These are phyloP conservation scores for Chytriomyces sp. DNA, from an alignment of 192 early-diverging fungal species.

Conservation along the genomic window DNA sequence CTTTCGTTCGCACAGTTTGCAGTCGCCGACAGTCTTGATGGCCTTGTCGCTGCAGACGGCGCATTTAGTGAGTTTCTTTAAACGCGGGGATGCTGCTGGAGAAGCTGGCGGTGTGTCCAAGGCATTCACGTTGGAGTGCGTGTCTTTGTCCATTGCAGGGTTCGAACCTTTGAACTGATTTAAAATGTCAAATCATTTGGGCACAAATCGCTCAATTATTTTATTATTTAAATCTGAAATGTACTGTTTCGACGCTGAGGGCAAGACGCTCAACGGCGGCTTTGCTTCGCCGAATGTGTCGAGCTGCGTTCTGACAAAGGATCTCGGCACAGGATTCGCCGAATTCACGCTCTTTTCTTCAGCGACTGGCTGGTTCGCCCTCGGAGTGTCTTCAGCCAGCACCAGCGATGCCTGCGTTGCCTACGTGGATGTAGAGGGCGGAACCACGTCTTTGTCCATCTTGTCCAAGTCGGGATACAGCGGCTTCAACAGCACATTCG, in stretches of 20 bases:
- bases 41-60: background rate
- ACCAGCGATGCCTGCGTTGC: slow-evolving; percentile 7
- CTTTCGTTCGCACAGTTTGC: background rate
- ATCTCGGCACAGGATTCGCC: background rate
- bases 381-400: background rate
- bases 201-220: no score
- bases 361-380: slow-evolving; percentile 4
- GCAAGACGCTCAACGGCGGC: no score
- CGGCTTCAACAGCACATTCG: no score
- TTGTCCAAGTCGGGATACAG: no score
- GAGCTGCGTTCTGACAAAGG: no score
- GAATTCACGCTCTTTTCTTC: slow-evolving; percentile 16
- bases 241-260: no score
- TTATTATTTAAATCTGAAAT: no score
- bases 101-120: background rate
- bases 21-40: background rate
- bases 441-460: background rate
- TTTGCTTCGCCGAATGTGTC: no score
- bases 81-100: background rate
- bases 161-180: no score
- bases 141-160: background rate
- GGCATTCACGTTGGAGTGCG: background rate
- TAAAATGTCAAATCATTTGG: no score
- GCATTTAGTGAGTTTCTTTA: background rate
- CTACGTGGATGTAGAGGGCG: background rate